phyloP scores from a whole-genome alignment of 345 rosid species.

The Triadica sebifera region DNA sequence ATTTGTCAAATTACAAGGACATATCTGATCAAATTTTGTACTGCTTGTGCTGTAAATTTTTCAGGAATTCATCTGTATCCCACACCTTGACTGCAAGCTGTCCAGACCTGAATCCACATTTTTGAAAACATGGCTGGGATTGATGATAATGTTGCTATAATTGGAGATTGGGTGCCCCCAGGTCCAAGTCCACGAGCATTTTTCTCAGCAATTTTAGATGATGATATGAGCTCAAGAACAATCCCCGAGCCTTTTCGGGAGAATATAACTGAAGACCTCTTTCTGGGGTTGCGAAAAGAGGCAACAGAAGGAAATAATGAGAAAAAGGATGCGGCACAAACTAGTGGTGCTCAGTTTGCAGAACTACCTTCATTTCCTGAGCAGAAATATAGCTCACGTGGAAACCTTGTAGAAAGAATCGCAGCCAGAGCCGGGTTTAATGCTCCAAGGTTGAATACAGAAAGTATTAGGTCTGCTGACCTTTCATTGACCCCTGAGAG shows the following conservation, averaged over 20 bases:
- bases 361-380: slow-evolving; percentile 37
- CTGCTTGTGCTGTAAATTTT: slow-evolving; percentile 20
- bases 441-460: slow-evolving; percentile 38
- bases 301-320: slow-evolving; percentile 27
- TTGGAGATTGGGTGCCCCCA: slow-evolving; percentile 84
- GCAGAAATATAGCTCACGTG: slow-evolving; percentile 45
- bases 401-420: slow-evolving; percentile 35
- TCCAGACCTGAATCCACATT: slow-evolving; percentile 17
- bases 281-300: slow-evolving; percentile 33
- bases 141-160: slow-evolving; percentile 66
- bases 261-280: slow-evolving; percentile 34
- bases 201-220: slow-evolving; percentile 52
- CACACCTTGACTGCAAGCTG: slow-evolving; percentile 20
- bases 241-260: slow-evolving; percentile 35
- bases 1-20: slow-evolving; percentile 2
- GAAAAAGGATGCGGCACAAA: slow-evolving; percentile 33
- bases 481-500: slow-evolving; percentile 22
- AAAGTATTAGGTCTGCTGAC: slow-evolving; percentile 27
- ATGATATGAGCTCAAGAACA: slow-evolving; percentile 43
- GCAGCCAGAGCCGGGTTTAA: slow-evolving; percentile 40
- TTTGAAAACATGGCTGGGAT: slow-evolving; percentile 57
- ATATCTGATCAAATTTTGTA: slow-evolving; percentile 15
- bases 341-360: slow-evolving; percentile 22
- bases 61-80: slow-evolving; percentile 33
- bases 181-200: slow-evolving; percentile 59